Evolutionary conservation across 2,329 filamentous ascomycete species (phyloP).

Genomic region (Botrytis deweyae): DNA sequence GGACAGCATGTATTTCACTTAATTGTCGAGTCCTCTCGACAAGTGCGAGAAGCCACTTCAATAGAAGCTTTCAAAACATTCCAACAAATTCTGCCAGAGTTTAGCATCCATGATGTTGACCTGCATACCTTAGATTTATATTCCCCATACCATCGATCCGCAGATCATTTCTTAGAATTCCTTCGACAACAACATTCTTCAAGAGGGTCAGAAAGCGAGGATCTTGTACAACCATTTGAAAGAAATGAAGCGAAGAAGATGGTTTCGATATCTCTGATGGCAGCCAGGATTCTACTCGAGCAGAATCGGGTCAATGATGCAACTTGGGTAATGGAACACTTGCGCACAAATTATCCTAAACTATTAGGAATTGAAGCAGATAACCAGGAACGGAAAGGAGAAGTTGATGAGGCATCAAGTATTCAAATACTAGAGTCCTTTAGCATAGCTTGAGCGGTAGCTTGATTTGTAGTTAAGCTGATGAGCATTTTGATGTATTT

Average conservation of each 20-base stretch:
- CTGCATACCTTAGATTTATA: constrained; percentile 11
- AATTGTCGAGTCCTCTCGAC: background rate
- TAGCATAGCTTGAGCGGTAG: constrained; percentile 23
- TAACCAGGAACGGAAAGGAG: constrained; percentile 21
- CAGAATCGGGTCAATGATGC: constrained; percentile 31
- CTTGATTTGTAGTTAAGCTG: no score
- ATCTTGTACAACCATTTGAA: background rate
- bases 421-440: constrained; percentile 33
- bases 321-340: constrained; percentile 33
- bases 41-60: constrained; percentile 3
- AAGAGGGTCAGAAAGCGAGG: background rate
- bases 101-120: constrained; percentile 18
- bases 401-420: constrained; percentile 32
- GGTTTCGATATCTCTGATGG: constrained; percentile 29
- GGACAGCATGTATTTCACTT: constrained; percentile 10
- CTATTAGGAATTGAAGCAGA: constrained; percentile 28
- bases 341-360: constrained; percentile 31
- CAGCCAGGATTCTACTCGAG: constrained; percentile 33
- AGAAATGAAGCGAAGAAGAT: constrained; percentile 3
- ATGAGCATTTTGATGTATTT: background rate
- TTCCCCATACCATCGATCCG: constrained; percentile 34
- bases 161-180: constrained; percentile 21
- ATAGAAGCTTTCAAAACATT: constrained; percentile 14
- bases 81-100: constrained; percentile 7
- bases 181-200: background rate